These are phyloP conservation scores for Candida taoyuanica DNA, from an alignment of 805 yeast species.

Conservation along the genomic window DNA sequence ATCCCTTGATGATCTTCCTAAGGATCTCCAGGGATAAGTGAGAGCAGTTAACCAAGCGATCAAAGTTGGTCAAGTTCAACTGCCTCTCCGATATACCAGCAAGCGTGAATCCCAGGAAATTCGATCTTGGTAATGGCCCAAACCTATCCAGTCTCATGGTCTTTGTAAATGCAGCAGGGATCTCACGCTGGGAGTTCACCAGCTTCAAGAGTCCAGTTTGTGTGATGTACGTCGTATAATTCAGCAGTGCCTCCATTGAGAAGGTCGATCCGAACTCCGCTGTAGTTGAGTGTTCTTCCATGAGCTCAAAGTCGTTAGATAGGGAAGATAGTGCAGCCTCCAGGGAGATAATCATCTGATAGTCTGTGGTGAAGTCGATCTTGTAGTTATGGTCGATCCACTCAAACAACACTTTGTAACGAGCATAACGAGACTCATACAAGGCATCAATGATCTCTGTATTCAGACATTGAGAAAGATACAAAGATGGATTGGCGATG, in stretches of 20 bases:
- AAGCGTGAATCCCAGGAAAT: conserved; percentile 17
- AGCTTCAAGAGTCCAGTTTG: conserved; percentile 11
- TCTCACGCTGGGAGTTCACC: conserved; percentile 14
- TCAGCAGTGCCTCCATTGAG: conserved; percentile 19
- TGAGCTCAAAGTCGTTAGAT: conserved; percentile 13
- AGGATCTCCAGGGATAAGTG: conserved; percentile 11
- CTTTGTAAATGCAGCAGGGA: conserved; percentile 9
- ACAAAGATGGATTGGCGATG: background rate
- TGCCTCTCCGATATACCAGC: conserved; percentile 7
- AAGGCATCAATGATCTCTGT: conserved; percentile 17
- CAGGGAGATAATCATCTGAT: conserved; percentile 14
- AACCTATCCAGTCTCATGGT: conserved; percentile 15
- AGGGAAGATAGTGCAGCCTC: conserved; percentile 12
- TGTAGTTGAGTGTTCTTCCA: conserved; percentile 11
- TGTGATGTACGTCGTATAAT: conserved; percentile 16
- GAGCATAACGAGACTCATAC: conserved; percentile 15
- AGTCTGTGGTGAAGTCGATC: conserved; percentile 18
- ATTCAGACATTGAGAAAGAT: conserved; percentile 6
- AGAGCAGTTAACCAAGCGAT: conserved; percentile 13
- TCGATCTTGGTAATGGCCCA: conserved; percentile 27
- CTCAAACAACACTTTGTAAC: conserved; percentile 25
- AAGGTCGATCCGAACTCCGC: conserved; percentile 21
- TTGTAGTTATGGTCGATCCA: conserved; percentile 25
- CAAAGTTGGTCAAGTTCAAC: conserved; percentile 14
- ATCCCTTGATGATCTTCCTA: conserved; percentile 7